Percentiles rank a stretch among this genome's conserved stretches.
These are phyloP conservation scores for Trametes punicea DNA, from an alignment of 768 basidiomycete species.

Conservation along the genomic window DNA sequence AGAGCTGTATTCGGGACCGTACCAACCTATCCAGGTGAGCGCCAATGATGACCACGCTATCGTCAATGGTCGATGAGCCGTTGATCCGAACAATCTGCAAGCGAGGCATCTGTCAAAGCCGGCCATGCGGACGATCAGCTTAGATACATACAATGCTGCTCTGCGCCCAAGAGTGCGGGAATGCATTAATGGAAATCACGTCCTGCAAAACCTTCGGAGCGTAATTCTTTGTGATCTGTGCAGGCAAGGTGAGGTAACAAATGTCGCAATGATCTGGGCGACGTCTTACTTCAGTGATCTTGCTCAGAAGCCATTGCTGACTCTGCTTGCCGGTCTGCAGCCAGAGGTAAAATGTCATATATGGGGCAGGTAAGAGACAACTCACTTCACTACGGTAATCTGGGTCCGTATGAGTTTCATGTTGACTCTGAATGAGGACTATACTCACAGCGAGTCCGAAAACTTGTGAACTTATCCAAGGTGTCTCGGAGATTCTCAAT, in stretches of 20 bases:
- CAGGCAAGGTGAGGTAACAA: conserved; percentile 6
- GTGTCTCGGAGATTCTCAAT: conserved; percentile 62
- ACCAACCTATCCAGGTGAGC: conserved; percentile 81
- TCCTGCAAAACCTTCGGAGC: conserved; percentile 55
- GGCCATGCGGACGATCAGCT: neutral
- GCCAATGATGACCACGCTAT: conserved; percentile 63
- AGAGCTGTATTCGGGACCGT: neutral
- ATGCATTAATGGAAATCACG: conserved; percentile 65
- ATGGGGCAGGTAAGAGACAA: neutral
- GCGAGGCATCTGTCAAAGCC: conserved; percentile 11
- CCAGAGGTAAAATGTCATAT: neutral
- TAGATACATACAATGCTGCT: conserved; percentile 66
- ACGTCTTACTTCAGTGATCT: conserved; percentile 53
- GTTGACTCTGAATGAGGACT: neutral
- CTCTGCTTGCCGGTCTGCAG: conserved; percentile 68
- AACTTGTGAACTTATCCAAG: conserved; percentile 64
- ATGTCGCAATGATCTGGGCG: neutral
- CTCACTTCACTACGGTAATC: conserved; percentile 74
- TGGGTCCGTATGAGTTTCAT: conserved; percentile 26
- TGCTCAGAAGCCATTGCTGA: conserved; percentile 72
- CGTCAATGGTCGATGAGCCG: conserved; percentile 60
- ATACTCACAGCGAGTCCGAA: conserved; percentile 65
- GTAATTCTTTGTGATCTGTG: conserved; percentile 60
- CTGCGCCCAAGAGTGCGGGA: conserved; percentile 82
- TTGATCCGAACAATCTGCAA: conserved; percentile 70